Conservation (phyloP, 371 early-diverging fungal genomes). For the Mortierella sp. region DNA sequence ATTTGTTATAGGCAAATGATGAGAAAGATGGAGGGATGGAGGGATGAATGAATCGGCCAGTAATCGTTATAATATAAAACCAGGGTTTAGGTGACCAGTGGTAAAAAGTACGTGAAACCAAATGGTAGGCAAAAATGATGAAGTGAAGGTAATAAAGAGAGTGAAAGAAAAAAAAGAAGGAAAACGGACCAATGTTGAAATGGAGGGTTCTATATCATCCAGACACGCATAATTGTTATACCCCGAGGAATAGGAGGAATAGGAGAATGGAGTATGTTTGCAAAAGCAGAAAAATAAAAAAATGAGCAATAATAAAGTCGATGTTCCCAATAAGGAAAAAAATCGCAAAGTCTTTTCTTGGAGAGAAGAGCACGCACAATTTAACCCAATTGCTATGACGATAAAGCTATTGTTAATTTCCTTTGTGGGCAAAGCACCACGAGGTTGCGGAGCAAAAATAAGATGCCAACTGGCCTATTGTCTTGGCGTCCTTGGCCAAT, state of each 20-base stretch:
- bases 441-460: not conserved
- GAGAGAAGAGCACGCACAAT: not conserved
- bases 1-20: slow-evolving; percentile 5
- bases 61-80: not conserved
- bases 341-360: not conserved
- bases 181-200: not conserved
- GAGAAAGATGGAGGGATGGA: not conserved
- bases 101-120: not conserved
- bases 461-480: not conserved
- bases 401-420: not conserved
- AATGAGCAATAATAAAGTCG: not conserved
- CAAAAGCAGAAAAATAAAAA: no score
- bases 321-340: slow-evolving; percentile 13
- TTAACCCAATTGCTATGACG: not conserved
- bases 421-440: slow-evolving; percentile 1
- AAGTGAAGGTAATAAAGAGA: not conserved
- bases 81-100: not conserved
- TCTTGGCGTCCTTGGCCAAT: not conserved
- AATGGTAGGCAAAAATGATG: not conserved
- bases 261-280: no score
- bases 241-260: no score
- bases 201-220: not conserved
- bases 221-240: not conserved
- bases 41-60: not conserved
- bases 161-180: not conserved